These are phyloP conservation scores for Zancudomyces culisetae DNA, from an alignment of 371 early-diverging fungal genomes.

Conservation along the genomic window DNA sequence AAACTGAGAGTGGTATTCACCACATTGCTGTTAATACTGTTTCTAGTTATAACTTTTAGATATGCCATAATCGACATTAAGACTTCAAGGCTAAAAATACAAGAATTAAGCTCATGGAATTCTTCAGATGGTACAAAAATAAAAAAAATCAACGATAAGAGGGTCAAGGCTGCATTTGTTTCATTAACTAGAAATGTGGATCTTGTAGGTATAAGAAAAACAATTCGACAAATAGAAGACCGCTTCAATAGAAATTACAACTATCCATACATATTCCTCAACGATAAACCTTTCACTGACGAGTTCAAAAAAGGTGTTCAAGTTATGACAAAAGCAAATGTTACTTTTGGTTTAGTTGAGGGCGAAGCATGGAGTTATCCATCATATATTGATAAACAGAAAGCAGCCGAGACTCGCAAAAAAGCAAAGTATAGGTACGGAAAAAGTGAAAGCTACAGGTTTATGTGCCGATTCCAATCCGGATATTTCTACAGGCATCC, in stretches of 20 bases:
- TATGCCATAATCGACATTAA: too few relatives aligned
- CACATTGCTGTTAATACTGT: too few relatives aligned
- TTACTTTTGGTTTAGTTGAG: slow-evolving; percentile 48
- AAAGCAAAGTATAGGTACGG: slow-evolving; percentile 73
- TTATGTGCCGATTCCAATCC: slow-evolving; percentile 90
- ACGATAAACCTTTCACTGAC: slow-evolving; percentile 58
- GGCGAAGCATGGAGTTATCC: slow-evolving; percentile 65
- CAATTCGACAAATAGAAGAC: slow-evolving; percentile 57
- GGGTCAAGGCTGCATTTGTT: slow-evolving; percentile 43
- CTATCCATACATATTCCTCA: slow-evolving; percentile 77
- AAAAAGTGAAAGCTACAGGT: slow-evolving; percentile 62
- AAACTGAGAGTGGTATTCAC: too few relatives aligned
- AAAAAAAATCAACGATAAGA: slow-evolving; percentile 6
- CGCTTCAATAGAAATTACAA: slow-evolving; percentile 58
- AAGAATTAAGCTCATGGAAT: too few relatives aligned
- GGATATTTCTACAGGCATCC: slow-evolving; percentile 80
- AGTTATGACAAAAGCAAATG: slow-evolving; percentile 28
- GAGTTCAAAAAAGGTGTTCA: slow-evolving; percentile 41
- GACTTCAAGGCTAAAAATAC: too few relatives aligned
- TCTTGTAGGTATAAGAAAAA: slow-evolving; percentile 35
- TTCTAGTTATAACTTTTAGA: too few relatives aligned
- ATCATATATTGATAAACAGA: slow-evolving; percentile 43
- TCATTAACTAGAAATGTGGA: slow-evolving; percentile 58
- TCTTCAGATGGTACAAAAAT: too few relatives aligned
- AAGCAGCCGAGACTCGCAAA: slow-evolving; percentile 32